Base-by-base conservation (phyloP, 192 early-diverging fungal genomes). In the Umbelopsis sp. region DNA sequence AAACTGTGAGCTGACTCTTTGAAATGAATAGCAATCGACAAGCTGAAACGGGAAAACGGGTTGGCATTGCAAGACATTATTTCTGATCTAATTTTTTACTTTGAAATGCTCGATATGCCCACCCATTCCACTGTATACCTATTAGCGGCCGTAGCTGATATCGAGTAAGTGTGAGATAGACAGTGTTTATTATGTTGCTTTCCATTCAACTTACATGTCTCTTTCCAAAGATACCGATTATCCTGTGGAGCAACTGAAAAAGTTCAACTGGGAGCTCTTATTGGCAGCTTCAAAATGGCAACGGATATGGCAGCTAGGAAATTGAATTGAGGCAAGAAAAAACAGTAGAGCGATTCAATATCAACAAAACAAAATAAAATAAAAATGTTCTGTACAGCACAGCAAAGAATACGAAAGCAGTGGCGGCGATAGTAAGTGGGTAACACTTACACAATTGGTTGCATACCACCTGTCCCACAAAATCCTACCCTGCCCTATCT, bases 51-150 rank as follows among this genome's bases (percentile, higher is more conserved):
- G 29, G 91, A 95, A 51, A 91, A 93, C 72, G 97, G 98, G 0
- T 80, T 96, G 47, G 96, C 97, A 6, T 77, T 99, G 29, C 85
- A 92, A 66, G 98, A 98, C 75, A 96, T 99, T 53, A 80, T 98
- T 38, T 89, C 89, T 1, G 92, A 95, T 65, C 73, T 99, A 2
- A 85, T 89, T 52, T 83, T 83, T 14, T 88, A 83, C 31, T 70
- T 96, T 25, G 79, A 83, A 24, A 73, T 70, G 14, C 83, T 95
- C n/a, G 93, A 97, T 5, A 81, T 98, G 47, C 92, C 92, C 6
- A n/a, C 85, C 3, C 69, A 86, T 44, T 85, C 89, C 8, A 75
- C 90, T 20, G 81, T 93, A 16, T 86, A 87, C 70, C 45, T 99
- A 67, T 73, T 97, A 11, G 91, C 92, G 66, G 85, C 90, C 66